Evolutionary conservation across 352 stramenopile species (phyloP).

Genomic region (Pythium volutum): DNA sequence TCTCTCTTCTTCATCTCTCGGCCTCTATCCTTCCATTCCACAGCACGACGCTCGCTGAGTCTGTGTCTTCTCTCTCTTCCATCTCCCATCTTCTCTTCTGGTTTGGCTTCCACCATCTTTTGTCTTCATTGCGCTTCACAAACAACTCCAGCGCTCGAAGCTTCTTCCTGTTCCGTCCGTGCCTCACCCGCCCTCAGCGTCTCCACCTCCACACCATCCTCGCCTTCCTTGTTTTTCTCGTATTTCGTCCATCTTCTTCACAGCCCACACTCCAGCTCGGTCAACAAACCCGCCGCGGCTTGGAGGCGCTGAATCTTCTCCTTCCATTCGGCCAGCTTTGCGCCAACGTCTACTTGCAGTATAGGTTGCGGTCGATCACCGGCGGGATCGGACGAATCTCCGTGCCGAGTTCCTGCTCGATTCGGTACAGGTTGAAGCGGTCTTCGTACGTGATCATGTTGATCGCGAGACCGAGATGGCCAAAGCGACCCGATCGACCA

Average conservation of each 20-base stretch:
- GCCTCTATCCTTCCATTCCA: neutral
- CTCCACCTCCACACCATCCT: neutral
- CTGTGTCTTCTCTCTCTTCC: neutral
- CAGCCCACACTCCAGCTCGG: neutral
- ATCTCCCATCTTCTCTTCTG: neutral
- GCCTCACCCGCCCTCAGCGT: neutral
- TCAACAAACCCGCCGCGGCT: neutral
- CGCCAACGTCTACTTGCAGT: conserved; percentile 84
- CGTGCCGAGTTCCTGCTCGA: conserved; percentile 99
- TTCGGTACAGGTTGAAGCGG: conserved; percentile 95
- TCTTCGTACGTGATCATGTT: conserved; percentile 99
- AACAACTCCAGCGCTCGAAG: too few relatives aligned
- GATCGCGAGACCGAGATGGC: conserved; percentile 98
- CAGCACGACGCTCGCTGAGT: neutral
- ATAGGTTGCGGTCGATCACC: conserved; percentile 98
- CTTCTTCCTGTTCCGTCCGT: conserved; percentile 12
- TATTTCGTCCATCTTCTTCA: neutral
- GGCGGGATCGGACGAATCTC: conserved; percentile 99
- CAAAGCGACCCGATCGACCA: conserved; percentile 97
- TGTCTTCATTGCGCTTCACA: neutral
- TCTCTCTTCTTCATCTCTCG: neutral
- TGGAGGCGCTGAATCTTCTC: neutral
- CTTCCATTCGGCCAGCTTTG: neutral
- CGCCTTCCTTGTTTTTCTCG: neutral
- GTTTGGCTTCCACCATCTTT: neutral